Evolutionary conservation across 805 yeast genomes (phyloP).

Genomic region (Wickerhamomyces rabaulensis): DNA sequence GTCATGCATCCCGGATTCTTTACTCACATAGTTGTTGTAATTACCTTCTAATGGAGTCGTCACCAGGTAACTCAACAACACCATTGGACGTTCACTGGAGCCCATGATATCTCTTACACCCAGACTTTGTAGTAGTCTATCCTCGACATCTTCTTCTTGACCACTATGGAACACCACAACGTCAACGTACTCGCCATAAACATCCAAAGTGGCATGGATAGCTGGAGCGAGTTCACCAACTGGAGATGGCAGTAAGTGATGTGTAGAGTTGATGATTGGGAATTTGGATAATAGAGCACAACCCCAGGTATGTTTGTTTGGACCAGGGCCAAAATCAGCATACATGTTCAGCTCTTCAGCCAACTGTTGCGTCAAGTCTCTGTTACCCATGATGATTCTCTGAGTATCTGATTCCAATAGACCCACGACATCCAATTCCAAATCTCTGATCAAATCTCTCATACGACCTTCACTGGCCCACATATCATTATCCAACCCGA

Average conservation of each 20-base stretch:
- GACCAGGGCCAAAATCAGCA: constrained; percentile 96
- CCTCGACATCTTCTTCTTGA: constrained; percentile 96
- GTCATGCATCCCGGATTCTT: constrained; percentile 81
- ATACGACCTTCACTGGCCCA: constrained; percentile 94
- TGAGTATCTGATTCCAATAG: constrained; percentile 91
- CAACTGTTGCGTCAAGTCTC: constrained; percentile 86
- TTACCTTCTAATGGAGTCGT: constrained; percentile 85
- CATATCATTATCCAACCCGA: constrained; percentile 95
- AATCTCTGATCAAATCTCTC: constrained; percentile 75
- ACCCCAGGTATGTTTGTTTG: constrained; percentile 98
- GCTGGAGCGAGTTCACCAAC: constrained; percentile 99
- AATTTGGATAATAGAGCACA: constrained; percentile 87
- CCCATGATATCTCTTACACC: constrained; percentile 79
- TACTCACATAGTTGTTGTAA: constrained; percentile 86
- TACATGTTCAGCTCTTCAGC: constrained; percentile 95
- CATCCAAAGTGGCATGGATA: constrained; percentile 89
- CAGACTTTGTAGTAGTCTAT: constrained; percentile 79
- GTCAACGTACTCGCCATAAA: constrained; percentile 83
- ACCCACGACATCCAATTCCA: constrained; percentile 89
- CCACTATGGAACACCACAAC: constrained; percentile 97
- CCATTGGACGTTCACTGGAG: constrained; percentile 72
- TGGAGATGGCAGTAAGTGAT: constrained; percentile 91
- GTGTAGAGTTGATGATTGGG: constrained; percentile 87
- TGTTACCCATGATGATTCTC: constrained; percentile 88
- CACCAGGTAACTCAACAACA: constrained; percentile 85